Evolutionary conservation across 371 early-diverging fungal species (phyloP), one percentile per base, ranked within the genome.

Genomic region (Circinella umbellata): DNA sequence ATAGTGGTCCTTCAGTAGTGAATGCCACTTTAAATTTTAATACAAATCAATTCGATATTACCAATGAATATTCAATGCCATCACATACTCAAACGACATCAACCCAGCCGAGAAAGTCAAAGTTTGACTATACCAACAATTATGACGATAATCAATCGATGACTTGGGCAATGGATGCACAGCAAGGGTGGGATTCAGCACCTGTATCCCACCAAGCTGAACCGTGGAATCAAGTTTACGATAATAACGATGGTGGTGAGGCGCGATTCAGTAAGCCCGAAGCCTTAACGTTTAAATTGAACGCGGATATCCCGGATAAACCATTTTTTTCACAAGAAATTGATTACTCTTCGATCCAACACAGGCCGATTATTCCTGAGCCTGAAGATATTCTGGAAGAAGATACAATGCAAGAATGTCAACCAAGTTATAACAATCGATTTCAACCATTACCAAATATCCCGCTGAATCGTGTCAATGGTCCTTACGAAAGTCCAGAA

Each of bases 401-500:
- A 17, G 63, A 62, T 10, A 4, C 35, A 34, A 37, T 14, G 15
- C 15, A 63, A 7, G 69, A 36, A 15, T 7, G 27, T 27, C 38
- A n/a, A 47, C 55, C 47, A 14, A 18, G 14, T 20, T 3, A 51
- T 49, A 60, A 34, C n/a, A 27, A 42, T 27, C 15, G 37, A 34
- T 37, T 48, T 10, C 61, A 65, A 4, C 76, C 74, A 0, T 38
- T 84, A 27, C 80, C 82, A 3, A 76, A 80, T 6, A 77, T 91
- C 3, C 90, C 91, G 0, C 71, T 87, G 18, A 90, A 90, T 68
- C 77, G 76, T 53, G 70, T 75, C 15, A 76, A 83, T 66, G 68
- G 73, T 13, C 71, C 87, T 1, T 86, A 88, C 51, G 86, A 88
- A 7, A 82, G 79, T 15, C 73, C 77, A 0, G 87, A 89, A 1